phyloP scores from a whole-genome alignment of 805 yeast genomes.

The Candida piceae region DNA sequence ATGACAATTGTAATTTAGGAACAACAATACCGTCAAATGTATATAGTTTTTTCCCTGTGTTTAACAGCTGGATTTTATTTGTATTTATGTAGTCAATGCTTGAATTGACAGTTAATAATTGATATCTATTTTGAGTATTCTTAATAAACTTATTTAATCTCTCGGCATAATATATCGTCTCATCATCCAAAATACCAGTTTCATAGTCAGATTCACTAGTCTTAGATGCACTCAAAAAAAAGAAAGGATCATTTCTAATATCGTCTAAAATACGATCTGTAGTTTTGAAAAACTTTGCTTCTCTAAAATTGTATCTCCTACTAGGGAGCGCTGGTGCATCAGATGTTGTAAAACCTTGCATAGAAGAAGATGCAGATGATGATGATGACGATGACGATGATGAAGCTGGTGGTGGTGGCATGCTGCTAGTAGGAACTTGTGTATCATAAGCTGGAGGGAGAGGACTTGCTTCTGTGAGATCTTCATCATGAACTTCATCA shows the following conservation, averaged over 20 bases:
- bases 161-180: slow-evolving; percentile 34
- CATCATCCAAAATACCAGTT: slow-evolving; percentile 24
- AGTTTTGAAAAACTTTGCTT: slow-evolving; percentile 46
- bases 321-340: slow-evolving; percentile 15
- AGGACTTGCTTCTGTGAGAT: background rate
- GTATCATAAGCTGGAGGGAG: too few relatives aligned
- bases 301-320: slow-evolving; percentile 19
- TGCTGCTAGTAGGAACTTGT: too few relatives aligned
- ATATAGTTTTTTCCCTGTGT: slow-evolving; percentile 12
- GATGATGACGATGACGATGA: background rate
- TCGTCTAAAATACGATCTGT: slow-evolving; percentile 66
- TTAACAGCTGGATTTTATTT: slow-evolving; percentile 7
- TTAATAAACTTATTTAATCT: slow-evolving; percentile 17
- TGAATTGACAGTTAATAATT: slow-evolving; percentile 34
- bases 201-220: slow-evolving; percentile 4
- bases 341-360: background rate
- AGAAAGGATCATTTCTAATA: slow-evolving; percentile 40
- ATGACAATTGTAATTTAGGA: slow-evolving; percentile 12
- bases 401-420: too few relatives aligned
- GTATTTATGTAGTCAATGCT: slow-evolving; percentile 15
- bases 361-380: background rate
- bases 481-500: background rate
- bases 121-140: slow-evolving; percentile 15
- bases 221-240: slow-evolving; percentile 19
- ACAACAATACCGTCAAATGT: slow-evolving; percentile 23